A percentile compares a stretch with the other conserved stretches of the same genome.
Evolutionary conservation across 768 basidiomycete species (phyloP).

Genomic region (Suillus occidentalis): DNA sequence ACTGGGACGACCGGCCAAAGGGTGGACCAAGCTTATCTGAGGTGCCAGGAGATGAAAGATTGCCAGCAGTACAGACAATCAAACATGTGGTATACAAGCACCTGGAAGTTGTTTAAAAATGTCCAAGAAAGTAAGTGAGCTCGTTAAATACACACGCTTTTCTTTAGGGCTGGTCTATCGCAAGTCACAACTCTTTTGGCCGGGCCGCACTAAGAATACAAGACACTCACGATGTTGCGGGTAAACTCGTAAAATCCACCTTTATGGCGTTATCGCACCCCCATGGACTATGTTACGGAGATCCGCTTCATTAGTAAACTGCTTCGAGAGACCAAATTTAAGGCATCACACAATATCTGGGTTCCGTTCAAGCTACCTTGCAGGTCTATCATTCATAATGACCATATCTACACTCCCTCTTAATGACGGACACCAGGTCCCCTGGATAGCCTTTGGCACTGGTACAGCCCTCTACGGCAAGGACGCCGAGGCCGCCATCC

Average conservation of each 20-base stretch:
- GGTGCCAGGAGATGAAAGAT: conserved; percentile 54
- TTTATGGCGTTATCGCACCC: neutral
- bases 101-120: conserved; percentile 72
- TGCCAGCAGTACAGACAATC: conserved; percentile 41
- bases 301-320: conserved; percentile 17
- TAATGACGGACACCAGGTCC: conserved; percentile 54
- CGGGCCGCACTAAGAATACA: neutral
- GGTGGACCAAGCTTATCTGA: conserved; percentile 55
- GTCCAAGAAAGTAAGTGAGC: conserved; percentile 15
- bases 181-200: neutral
- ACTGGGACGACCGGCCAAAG: conserved; percentile 61
- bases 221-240: neutral
- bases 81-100: conserved; percentile 56
- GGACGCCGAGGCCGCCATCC: conserved; percentile 42
- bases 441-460: conserved; percentile 64
- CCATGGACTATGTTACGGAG: conserved; percentile 12
- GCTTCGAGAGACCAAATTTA: conserved; percentile 11
- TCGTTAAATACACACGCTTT: conserved; percentile 4
- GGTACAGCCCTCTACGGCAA: conserved; percentile 51
- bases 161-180: conserved; percentile 48
- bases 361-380: conserved; percentile 10
- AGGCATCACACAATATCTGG: neutral
- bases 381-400: conserved; percentile 19
- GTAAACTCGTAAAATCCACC: neutral
- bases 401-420: conserved; percentile 39